phyloP scores from a whole-genome alignment of 1,284 basidiomycete genomes.

The Heterobasidion occidentale region DNA sequence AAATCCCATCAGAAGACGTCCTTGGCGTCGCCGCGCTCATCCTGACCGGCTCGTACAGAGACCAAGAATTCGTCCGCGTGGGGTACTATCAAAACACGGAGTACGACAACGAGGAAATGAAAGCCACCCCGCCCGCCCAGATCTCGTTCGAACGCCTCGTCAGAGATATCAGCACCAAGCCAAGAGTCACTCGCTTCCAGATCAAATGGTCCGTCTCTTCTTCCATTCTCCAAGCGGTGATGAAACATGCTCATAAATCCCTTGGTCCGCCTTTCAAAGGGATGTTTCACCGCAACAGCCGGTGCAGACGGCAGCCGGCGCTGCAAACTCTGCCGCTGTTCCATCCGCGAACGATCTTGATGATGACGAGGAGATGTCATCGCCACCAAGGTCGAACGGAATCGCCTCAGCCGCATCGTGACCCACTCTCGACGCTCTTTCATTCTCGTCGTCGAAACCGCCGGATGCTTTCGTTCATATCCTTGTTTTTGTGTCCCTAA shows the following conservation, averaged over 20 bases:
- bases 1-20: conserved; percentile 79
- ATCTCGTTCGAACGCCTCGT: conserved; percentile 77
- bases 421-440: neutral
- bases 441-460: too few species aligned
- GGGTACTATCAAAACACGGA: conserved; percentile 99
- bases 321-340: conserved; percentile 71
- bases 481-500: neutral
- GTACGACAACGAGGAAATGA: conserved; percentile 92
- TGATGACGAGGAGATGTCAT: conserved; percentile 17
- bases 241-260: neutral
- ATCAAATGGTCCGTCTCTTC: conserved; percentile 67
- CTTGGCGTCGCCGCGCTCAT: conserved; percentile 89
- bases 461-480: neutral
- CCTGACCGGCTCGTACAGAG: conserved; percentile 83
- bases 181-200: conserved; percentile 88
- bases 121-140: conserved; percentile 57
- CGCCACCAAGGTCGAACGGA: conserved; percentile 7
- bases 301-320: conserved; percentile 44
- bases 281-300: conserved; percentile 56
- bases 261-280: conserved; percentile 32
- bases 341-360: conserved; percentile 68
- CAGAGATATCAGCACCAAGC: conserved; percentile 87
- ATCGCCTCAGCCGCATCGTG: conserved; percentile 1
- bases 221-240: neutral
- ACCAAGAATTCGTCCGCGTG: conserved; percentile 97